Conservation (phyloP, 495 filamentous ascomycete species). For the Aspergillus coremiiformis region DNA sequence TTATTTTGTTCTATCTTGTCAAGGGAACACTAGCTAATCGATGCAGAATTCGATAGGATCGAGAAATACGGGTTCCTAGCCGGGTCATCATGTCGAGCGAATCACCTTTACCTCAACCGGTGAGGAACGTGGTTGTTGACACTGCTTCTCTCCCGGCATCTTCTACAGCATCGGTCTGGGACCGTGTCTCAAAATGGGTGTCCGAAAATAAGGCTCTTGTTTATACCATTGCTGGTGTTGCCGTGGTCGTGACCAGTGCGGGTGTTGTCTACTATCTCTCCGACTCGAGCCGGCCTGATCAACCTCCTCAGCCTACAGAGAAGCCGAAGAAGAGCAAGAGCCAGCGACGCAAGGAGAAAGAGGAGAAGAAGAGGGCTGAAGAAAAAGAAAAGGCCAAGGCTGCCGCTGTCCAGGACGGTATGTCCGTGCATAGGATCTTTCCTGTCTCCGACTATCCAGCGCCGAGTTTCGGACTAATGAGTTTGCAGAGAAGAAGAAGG, state of each 20-base stretch:
- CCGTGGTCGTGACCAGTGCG: constrained; percentile 80
- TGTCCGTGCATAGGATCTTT: constrained; percentile 2
- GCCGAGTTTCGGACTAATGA: constrained; percentile 14
- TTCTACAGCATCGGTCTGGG: constrained; percentile 67
- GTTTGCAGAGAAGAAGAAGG: constrained; percentile 38
- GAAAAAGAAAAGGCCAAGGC: constrained; percentile 55
- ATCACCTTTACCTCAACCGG: constrained; percentile 33
- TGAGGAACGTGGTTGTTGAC: constrained; percentile 42
- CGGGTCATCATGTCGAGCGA: constrained; percentile 37
- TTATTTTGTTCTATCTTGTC: neutral
- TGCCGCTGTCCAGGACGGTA: constrained; percentile 37
- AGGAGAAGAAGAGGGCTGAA: constrained; percentile 58
- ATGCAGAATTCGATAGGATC: constrained; percentile 7
- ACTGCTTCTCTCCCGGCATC: constrained; percentile 43
- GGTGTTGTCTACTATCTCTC: constrained; percentile 86
- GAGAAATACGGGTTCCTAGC: constrained; percentile 13
- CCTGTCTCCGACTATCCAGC: neutral
- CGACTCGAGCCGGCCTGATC: constrained; percentile 31
- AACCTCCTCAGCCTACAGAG: constrained; percentile 21
- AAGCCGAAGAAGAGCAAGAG: constrained; percentile 58
- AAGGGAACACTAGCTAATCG: constrained; percentile 1
- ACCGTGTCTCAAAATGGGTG: constrained; percentile 83
- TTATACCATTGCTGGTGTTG: constrained; percentile 91
- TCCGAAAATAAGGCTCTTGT: constrained; percentile 92
- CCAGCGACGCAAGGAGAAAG: constrained; percentile 45